Conservation (phyloP, 495 filamentous ascomycete genomes). For the Aspergillus ellipticus region DNA sequence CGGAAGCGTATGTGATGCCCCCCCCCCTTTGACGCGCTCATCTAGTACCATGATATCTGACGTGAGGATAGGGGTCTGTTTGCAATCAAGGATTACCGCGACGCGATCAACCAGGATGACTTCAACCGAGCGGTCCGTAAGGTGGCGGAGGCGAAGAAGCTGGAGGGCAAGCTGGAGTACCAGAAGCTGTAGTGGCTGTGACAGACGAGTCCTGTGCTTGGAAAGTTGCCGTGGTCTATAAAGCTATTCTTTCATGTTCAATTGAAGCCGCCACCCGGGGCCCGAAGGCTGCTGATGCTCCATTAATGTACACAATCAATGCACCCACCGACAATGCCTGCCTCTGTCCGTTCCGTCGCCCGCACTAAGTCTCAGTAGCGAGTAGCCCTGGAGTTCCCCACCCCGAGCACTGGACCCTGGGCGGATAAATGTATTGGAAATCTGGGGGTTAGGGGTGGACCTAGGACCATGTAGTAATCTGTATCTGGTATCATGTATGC, state of each 20-base stretch:
- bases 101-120: conserved; percentile 95
- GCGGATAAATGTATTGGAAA: background rate
- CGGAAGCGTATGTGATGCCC: conserved; percentile 79
- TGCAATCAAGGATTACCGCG: conserved; percentile 94
- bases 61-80: conserved; percentile 69
- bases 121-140: conserved; percentile 99
- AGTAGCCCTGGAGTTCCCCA: background rate
- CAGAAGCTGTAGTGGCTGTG: conserved; percentile 78
- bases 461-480: too few relatives aligned
- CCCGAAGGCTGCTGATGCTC: too few relatives aligned
- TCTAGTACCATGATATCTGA: conserved; percentile 18
- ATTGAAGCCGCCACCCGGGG: too few relatives aligned
- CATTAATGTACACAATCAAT: background rate
- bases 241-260: too few relatives aligned
- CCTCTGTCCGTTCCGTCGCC: too few relatives aligned
- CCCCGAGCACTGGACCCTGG: background rate
- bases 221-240: conserved; percentile 11
- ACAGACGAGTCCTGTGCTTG: conserved; percentile 5
- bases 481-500: too few relatives aligned
- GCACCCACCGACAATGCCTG: background rate
- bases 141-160: conserved; percentile 94
- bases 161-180: conserved; percentile 97
- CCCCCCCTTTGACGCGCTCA: conserved; percentile 9
- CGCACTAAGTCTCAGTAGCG: too few relatives aligned
- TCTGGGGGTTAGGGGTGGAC: too few relatives aligned